Evolutionary conservation across 331 rosid species (phyloP).

Genomic region (Pyrus hybrid): DNA sequence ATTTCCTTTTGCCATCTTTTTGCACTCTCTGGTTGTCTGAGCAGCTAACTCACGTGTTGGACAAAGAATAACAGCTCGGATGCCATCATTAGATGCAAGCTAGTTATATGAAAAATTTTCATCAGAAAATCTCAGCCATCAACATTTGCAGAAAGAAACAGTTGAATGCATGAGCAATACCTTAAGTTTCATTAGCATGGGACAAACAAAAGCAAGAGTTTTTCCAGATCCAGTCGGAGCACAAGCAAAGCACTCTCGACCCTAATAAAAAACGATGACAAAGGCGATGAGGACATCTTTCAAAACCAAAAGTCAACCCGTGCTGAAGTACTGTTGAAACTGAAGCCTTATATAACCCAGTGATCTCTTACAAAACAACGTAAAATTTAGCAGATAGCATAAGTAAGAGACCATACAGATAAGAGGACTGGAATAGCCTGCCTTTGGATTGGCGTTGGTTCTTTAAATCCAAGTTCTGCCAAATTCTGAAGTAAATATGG

Average conservation of each 20-base stretch:
- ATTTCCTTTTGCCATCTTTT: slow-evolving; percentile 63
- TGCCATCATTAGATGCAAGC: slow-evolving; percentile 49
- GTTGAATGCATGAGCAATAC: slow-evolving; percentile 27
- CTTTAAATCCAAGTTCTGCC: slow-evolving; percentile 67
- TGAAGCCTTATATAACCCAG: neutral
- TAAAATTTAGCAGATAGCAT: slow-evolving; percentile 8
- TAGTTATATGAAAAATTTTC: slow-evolving; percentile 16
- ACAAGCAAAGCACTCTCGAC: slow-evolving; percentile 93
- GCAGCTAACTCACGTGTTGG: slow-evolving; percentile 83
- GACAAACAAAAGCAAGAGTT: slow-evolving; percentile 84
- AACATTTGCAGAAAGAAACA: slow-evolving; percentile 2
- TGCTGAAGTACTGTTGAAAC: neutral
- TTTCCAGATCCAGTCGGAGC: slow-evolving; percentile 99
- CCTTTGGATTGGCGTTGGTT: slow-evolving; percentile 91
- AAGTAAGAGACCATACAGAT: slow-evolving; percentile 49
- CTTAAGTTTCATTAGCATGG: slow-evolving; percentile 90
- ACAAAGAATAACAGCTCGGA: slow-evolving; percentile 80
- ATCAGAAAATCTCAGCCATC: slow-evolving; percentile 17
- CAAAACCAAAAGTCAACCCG: neutral
- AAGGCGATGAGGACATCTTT: neutral
- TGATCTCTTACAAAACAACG: neutral
- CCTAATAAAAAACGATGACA: slow-evolving; percentile 30
- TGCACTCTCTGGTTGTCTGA: slow-evolving; percentile 88
- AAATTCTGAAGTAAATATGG: slow-evolving; percentile 54
- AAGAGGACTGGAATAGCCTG: slow-evolving; percentile 95